These are phyloP conservation scores for Aphanocladium album DNA, from an alignment of 2,329 filamentous ascomycete species.

Conservation along the genomic window DNA sequence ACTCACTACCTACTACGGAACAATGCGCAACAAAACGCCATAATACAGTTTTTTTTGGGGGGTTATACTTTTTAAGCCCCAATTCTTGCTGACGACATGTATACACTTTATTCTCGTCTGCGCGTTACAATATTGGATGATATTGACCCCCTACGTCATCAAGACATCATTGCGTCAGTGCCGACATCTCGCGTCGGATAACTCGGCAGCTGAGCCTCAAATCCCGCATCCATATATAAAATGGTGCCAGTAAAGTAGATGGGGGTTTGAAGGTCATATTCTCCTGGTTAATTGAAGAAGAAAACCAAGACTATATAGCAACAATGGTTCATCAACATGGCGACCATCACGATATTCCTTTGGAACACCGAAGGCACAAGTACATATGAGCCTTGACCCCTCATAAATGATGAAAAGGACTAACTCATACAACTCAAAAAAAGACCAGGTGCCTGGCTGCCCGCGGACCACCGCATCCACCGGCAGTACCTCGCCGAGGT, in stretches of 20 bases:
- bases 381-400: constrained; percentile 19
- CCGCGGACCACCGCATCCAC: constrained; percentile 57
- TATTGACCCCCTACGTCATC: not conserved
- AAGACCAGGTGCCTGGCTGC: constrained; percentile 55
- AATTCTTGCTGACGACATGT: not conserved
- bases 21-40: too few relatives aligned
- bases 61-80: not conserved
- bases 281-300: too few relatives aligned
- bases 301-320: too few relatives aligned
- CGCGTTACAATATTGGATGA: not conserved
- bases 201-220: not conserved
- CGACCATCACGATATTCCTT: constrained; percentile 47
- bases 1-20: too few relatives aligned
- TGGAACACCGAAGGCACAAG: constrained; percentile 41
- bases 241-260: not conserved
- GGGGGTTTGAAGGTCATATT: not conserved
- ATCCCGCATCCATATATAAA: not conserved
- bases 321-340: constrained; percentile 47
- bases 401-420: not conserved
- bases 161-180: not conserved
- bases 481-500: constrained; percentile 56
- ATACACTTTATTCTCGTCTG: not conserved
- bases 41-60: not conserved
- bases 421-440: not conserved
- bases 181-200: not conserved